A percentile compares a stretch with the other conserved stretches of the same genome.
Conservation (phyloP, 805 yeast species). For the Starmerella ratchasimensis region DNA sequence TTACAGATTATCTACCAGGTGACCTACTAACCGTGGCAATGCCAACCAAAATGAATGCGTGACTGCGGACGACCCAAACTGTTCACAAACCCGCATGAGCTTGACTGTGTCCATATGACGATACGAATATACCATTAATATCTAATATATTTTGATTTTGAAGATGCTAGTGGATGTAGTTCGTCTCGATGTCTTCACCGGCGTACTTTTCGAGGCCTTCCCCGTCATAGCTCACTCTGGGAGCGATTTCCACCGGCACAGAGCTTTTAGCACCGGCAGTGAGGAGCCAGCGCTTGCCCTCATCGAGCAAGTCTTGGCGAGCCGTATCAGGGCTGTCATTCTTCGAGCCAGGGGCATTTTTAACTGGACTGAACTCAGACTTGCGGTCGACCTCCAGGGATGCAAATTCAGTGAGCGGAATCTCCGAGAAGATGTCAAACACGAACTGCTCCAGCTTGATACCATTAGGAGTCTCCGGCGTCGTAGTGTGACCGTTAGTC, state of each 20-base stretch:
- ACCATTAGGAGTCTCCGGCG: conserved; percentile 75
- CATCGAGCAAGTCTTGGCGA: conserved; percentile 43
- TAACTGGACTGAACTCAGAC: conserved; percentile 85
- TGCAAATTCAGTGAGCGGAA: conserved; percentile 61
- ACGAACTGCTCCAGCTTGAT: conserved; percentile 92
- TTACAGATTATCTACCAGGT: too few relatives aligned
- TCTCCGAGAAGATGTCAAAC: conserved; percentile 83
- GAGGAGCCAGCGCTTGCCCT: conserved; percentile 63
- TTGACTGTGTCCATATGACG: too few relatives aligned
- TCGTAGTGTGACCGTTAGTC: conserved; percentile 33
- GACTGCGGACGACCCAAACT: too few relatives aligned
- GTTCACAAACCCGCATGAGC: too few relatives aligned
- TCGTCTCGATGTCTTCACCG: conserved; percentile 28
- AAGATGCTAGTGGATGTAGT: conserved; percentile 9
- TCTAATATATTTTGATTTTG: too few relatives aligned
- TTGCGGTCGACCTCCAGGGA: conserved; percentile 79
- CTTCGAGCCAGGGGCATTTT: conserved; percentile 72
- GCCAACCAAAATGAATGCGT: too few relatives aligned
- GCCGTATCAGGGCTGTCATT: conserved; percentile 82
- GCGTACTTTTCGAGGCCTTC: conserved; percentile 48
- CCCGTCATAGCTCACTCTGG: conserved; percentile 59
- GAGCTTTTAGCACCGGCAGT: conserved; percentile 52
- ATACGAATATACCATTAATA: too few relatives aligned
- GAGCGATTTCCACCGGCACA: conserved; percentile 57
- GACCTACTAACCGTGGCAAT: too few relatives aligned